phyloP scores from a whole-genome alignment of 768 basidiomycete species.

The Dentipellis fragilis region DNA sequence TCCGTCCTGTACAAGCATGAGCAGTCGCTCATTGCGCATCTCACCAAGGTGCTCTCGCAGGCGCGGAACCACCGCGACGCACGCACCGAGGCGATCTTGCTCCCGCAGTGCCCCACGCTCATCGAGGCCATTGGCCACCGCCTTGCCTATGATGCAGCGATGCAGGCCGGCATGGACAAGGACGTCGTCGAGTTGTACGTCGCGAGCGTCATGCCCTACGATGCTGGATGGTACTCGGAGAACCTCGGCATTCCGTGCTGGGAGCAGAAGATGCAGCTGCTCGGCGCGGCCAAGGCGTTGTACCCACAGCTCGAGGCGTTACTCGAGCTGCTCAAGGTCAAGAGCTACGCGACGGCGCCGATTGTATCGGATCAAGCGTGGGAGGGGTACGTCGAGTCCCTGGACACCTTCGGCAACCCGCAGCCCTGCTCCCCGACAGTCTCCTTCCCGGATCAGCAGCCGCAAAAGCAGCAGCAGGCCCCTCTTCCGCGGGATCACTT shows the following conservation, averaged over 20 bases:
- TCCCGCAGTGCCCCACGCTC: constrained; percentile 43
- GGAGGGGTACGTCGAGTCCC: constrained; percentile 15
- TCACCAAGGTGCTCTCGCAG: constrained; percentile 7
- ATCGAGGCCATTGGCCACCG: constrained; percentile 59
- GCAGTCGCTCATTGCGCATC: constrained; percentile 22
- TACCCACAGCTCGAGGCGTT: neutral
- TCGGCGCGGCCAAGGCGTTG: neutral
- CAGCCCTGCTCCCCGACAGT: neutral
- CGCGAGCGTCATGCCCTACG: constrained; percentile 39
- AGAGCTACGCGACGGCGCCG: constrained; percentile 13
- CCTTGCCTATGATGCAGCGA: constrained; percentile 46
- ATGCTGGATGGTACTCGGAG: constrained; percentile 48
- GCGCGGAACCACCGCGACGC: constrained; percentile 33
- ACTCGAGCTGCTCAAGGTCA: neutral
- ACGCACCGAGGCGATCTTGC: constrained; percentile 40
- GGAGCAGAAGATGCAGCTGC: constrained; percentile 9
- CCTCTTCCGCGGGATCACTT: neutral
- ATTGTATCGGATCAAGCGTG: constrained; percentile 21
- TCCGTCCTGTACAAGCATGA: constrained; percentile 46
- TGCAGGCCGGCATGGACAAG: constrained; percentile 31
- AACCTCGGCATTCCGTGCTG: constrained; percentile 31
- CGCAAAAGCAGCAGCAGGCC: neutral
- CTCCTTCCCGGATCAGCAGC: neutral
- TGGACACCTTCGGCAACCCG: neutral
- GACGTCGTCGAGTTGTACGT: constrained; percentile 49